Conservation (phyloP, 1,139 yeast genomes). For the Pichia terricola region DNA sequence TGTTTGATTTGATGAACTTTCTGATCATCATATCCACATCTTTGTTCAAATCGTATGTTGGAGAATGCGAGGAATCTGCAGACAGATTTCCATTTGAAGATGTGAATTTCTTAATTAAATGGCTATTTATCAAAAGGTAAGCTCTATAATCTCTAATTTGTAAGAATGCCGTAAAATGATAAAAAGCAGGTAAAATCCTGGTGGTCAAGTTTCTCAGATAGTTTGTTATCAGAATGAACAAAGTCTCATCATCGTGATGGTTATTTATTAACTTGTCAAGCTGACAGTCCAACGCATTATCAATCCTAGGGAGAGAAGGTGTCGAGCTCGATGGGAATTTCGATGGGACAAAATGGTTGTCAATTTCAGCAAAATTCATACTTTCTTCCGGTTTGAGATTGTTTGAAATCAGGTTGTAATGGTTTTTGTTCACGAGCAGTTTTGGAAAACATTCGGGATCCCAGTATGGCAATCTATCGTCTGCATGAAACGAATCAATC, state of each 20-base stretch:
- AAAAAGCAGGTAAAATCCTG: constrained; percentile 18
- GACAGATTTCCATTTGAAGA: neutral
- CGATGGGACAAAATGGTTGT: neutral
- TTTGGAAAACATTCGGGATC: constrained; percentile 18
- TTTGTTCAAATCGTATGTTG: neutral
- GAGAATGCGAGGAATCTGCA: neutral
- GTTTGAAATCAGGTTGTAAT: neutral
- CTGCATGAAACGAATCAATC: constrained; percentile 9
- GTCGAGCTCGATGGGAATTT: constrained; percentile 1
- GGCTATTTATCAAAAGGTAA: constrained; percentile 10
- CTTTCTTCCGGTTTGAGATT: neutral
- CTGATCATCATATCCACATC: constrained; percentile 12
- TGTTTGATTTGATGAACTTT: constrained; percentile 17
- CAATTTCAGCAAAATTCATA: neutral
- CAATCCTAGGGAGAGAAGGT: constrained; percentile 15
- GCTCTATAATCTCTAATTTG: constrained; percentile 15
- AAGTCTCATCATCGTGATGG: constrained; percentile 23
- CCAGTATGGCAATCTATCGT: constrained; percentile 12
- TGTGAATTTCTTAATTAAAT: neutral
- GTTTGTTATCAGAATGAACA: constrained; percentile 16
- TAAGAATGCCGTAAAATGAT: constrained; percentile 11
- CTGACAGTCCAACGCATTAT: constrained; percentile 13
- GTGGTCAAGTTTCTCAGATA: constrained; percentile 17
- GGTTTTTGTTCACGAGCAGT: neutral
- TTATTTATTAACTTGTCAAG: constrained; percentile 13